These are phyloP conservation scores for Thymus quinquecostatus DNA, from an alignment of 257 asterid species.

Conservation along the genomic window DNA sequence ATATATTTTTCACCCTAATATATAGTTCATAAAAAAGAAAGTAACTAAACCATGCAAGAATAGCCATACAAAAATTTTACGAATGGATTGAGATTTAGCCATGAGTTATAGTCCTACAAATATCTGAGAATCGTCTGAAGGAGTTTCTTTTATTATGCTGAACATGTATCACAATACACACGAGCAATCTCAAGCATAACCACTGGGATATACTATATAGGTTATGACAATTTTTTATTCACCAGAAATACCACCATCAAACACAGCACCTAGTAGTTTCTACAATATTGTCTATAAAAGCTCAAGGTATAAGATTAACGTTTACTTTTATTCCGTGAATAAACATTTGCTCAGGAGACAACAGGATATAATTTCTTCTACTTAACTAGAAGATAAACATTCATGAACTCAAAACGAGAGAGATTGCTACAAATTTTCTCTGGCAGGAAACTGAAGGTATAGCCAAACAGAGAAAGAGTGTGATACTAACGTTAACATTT, in stretches of 20 bases:
- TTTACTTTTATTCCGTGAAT: background rate
- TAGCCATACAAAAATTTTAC: background rate
- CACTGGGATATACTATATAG: background rate
- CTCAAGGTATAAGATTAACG: background rate
- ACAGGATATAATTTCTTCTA: background rate
- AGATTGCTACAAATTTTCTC: background rate
- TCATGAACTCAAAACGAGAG: background rate
- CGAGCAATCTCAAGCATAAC: background rate
- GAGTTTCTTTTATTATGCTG: constrained; percentile 4
- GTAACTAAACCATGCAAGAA: background rate
- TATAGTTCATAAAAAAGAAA: background rate
- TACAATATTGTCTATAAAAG: background rate
- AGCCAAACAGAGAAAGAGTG: constrained; percentile 1
- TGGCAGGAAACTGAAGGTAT: constrained; percentile 1
- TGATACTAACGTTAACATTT: constrained; percentile 62
- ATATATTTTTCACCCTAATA: background rate
- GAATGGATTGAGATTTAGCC: background rate
- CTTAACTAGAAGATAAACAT: constrained; percentile 9
- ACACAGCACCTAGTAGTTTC: background rate
- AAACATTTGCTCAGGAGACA: background rate
- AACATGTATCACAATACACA: background rate
- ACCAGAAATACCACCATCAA: background rate
- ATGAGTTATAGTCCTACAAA: background rate
- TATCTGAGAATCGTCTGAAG: background rate
- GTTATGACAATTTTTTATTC: background rate